phyloP scores from a whole-genome alignment of 2,329 filamentous ascomycete species.

The Malbranchea cinnamomea region DNA sequence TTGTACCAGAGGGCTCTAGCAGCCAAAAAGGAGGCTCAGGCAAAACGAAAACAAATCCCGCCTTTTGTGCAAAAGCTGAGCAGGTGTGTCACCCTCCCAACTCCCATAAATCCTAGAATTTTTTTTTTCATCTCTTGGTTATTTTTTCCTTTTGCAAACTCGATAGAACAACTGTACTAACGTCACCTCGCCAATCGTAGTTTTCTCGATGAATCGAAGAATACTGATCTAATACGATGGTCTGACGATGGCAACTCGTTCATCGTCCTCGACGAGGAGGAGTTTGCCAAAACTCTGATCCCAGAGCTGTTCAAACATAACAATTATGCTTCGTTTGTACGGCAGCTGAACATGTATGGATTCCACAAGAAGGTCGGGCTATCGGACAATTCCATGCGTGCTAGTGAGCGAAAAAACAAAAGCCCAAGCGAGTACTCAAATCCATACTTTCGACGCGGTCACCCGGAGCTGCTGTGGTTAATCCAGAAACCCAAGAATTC shows the following conservation, averaged over 20 bases:
- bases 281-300: conserved; percentile 59
- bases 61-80: conserved; percentile 96
- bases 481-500: conserved; percentile 88
- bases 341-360: conserved; percentile 53
- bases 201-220: conserved; percentile 84
- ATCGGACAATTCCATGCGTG: conserved; percentile 94
- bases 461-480: conserved; percentile 85
- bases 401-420: conserved; percentile 93
- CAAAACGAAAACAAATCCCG: conserved; percentile 88
- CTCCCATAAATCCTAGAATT: background rate
- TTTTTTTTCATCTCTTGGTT: too few species aligned
- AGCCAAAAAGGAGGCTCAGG: conserved; percentile 75
- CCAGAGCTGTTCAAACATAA: conserved; percentile 67
- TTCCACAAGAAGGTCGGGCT: conserved; percentile 63
- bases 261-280: conserved; percentile 90
- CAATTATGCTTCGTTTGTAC: conserved; percentile 64
- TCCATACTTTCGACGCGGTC: conserved; percentile 83
- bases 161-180: conserved; percentile 8
- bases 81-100: conserved; percentile 47
- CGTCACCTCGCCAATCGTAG: conserved; percentile 35
- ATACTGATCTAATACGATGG: conserved; percentile 92
- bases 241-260: conserved; percentile 94
- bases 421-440: conserved; percentile 97
- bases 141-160: too few species aligned
- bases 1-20: conserved; percentile 65